phyloP scores from a whole-genome alignment of 1,284 basidiomycete genomes.

The Marasmius oreades region DNA sequence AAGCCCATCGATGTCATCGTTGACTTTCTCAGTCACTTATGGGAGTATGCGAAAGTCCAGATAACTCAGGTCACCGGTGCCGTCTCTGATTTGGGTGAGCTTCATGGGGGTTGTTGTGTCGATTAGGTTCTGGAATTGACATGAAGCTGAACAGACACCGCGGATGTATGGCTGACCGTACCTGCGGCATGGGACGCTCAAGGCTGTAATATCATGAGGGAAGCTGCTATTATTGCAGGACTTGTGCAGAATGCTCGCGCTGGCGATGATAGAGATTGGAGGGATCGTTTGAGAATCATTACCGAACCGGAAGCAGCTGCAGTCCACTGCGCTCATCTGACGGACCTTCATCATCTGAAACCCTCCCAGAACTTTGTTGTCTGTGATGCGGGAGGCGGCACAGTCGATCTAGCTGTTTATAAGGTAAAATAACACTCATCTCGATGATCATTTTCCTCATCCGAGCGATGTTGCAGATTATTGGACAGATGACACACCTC shows the following conservation, averaged over 20 bases:
- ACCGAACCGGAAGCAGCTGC: constrained; percentile 86
- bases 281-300: constrained; percentile 75
- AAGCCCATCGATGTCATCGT: constrained; percentile 70
- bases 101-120: not conserved
- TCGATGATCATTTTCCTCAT: not conserved
- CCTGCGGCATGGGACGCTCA: constrained; percentile 84
- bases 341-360: constrained; percentile 70
- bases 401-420: constrained; percentile 67
- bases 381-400: constrained; percentile 68
- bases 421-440: constrained; percentile 35
- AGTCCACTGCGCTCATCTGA: constrained; percentile 76
- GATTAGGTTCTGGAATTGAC: constrained; percentile 6
- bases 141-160: constrained; percentile 48
- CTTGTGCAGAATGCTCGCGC: constrained; percentile 67
- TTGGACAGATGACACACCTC: constrained; percentile 64
- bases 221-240: constrained; percentile 73
- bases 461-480: constrained; percentile 8
- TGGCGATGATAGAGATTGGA: constrained; percentile 75
- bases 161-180: constrained; percentile 77
- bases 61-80: constrained; percentile 80
- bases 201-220: constrained; percentile 78
- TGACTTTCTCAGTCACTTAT: constrained; percentile 75
- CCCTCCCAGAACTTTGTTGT: constrained; percentile 77
- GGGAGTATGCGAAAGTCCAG: constrained; percentile 81
- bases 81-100: constrained; percentile 74